Evolutionary conservation across 192 early-diverging fungal genomes (phyloP).

Genomic region (Phycomyces nitens): DNA sequence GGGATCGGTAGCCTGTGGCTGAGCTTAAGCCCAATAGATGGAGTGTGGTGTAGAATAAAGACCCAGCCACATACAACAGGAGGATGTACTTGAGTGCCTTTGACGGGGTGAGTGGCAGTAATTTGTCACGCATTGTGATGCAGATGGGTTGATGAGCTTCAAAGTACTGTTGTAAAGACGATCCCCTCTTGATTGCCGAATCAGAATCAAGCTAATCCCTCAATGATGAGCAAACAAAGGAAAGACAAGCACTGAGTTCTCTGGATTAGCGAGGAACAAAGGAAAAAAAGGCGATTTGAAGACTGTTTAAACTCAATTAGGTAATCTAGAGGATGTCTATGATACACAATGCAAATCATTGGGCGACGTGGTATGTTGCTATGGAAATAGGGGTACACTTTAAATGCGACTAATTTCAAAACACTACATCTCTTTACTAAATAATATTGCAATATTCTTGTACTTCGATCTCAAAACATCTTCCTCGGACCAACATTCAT

Average conservation of each 20-base stretch:
- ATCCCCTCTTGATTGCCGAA: background rate
- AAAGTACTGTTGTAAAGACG: background rate
- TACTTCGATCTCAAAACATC: too few relatives aligned
- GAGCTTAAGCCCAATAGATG: slow-evolving; percentile 29
- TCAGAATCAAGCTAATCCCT: background rate
- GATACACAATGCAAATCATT: background rate
- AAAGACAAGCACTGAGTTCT: background rate
- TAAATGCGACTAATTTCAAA: too few relatives aligned
- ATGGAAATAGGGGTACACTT: too few relatives aligned
- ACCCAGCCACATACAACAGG: slow-evolving; percentile 31
- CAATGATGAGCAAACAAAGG: slow-evolving; percentile 8
- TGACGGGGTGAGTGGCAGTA: slow-evolving; percentile 14
- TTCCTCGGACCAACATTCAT: too few relatives aligned
- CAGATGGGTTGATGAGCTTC: background rate
- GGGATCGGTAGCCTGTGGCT: background rate
- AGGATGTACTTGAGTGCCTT: slow-evolving; percentile 30
- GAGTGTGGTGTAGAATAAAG: slow-evolving; percentile 31
- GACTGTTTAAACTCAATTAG: background rate
- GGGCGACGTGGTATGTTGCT: background rate
- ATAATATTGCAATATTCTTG: too few relatives aligned
- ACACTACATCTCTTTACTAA: too few relatives aligned
- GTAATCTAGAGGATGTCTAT: slow-evolving; percentile 1
- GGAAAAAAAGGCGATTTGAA: slow-evolving; percentile 1
- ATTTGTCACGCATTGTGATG: slow-evolving; percentile 16
- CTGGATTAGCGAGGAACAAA: background rate